These are phyloP conservation scores for Phytopythium sindhum DNA, from an alignment of 352 stramenopile species.

Conservation along the genomic window DNA sequence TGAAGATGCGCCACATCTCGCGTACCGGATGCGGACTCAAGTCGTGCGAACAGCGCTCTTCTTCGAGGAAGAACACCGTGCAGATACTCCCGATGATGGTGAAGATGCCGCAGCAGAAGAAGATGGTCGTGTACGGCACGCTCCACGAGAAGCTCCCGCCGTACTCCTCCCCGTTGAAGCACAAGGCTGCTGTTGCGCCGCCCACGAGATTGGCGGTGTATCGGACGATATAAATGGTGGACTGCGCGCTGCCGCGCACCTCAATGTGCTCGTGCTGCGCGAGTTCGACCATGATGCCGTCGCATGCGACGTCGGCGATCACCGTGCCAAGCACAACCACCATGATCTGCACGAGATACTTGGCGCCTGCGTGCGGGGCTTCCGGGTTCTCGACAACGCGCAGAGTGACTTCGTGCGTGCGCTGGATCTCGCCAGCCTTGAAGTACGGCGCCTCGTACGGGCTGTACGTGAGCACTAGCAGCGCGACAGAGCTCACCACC, in stretches of 20 bases:
- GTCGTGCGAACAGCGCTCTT: constrained; percentile 28
- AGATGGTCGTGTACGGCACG: constrained; percentile 46
- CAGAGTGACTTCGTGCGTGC: constrained; percentile 33
- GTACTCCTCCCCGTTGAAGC: constrained; percentile 61
- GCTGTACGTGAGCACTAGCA: constrained; percentile 53
- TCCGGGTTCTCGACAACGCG: constrained; percentile 46
- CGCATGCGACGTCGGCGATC: constrained; percentile 61
- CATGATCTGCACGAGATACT: constrained; percentile 61
- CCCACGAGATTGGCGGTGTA: constrained; percentile 46
- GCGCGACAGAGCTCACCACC: constrained; percentile 32
- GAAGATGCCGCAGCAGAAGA: constrained; percentile 47
- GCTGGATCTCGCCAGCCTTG: constrained; percentile 48
- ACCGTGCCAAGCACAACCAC: constrained; percentile 61
- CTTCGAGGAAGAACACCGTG: constrained; percentile 44
- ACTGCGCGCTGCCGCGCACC: constrained; percentile 50
- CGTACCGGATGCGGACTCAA: constrained; percentile 32
- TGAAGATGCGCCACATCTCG: constrained; percentile 69
- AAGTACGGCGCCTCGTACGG: constrained; percentile 52
- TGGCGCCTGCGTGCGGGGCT: constrained; percentile 34
- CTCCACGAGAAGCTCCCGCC: constrained; percentile 59
- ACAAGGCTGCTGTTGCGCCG: constrained; percentile 43
- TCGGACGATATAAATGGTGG: constrained; percentile 66
- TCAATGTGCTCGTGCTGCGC: constrained; percentile 68
- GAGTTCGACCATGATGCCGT: constrained; percentile 69
- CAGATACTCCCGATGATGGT: constrained; percentile 28